These are phyloP conservation scores for Colletotrichum godetiae DNA, from an alignment of 2,329 filamentous ascomycete species.

Conservation along the genomic window DNA sequence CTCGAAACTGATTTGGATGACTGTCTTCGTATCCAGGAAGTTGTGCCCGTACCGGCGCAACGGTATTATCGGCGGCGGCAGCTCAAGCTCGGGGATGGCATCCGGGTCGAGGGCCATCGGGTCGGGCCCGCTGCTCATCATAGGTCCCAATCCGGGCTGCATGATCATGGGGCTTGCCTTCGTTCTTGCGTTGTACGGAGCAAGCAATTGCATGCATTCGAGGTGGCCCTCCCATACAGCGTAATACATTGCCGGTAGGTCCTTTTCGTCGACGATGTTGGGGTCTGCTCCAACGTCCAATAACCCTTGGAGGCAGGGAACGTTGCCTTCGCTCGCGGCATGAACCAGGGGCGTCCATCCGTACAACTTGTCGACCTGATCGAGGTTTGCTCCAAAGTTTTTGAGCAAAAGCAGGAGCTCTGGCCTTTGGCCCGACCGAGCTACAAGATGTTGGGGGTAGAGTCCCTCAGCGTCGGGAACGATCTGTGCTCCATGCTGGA, in stretches of 20 bases:
- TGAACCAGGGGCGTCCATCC: conserved; percentile 98
- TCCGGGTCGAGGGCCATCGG: conserved; percentile 82
- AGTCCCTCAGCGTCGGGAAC: conserved; percentile 96
- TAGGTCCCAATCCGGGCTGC: conserved; percentile 55
- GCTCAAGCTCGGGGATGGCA: conserved; percentile 89
- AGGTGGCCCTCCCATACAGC: conserved; percentile 97
- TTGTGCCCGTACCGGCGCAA: conserved; percentile 96
- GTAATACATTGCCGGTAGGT: conserved; percentile 95
- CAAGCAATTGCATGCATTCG: conserved; percentile 91
- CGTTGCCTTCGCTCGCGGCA: conserved; percentile 94
- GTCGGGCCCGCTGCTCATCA: conserved; percentile 62
- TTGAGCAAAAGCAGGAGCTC: conserved; percentile 83
- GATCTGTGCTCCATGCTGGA: conserved; percentile 83
- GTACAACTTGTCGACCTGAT: conserved; percentile 95
- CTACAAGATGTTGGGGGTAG: conserved; percentile 96
- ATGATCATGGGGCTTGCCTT: conserved; percentile 56
- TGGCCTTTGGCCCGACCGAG: conserved; percentile 85
- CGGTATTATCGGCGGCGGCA: conserved; percentile 96
- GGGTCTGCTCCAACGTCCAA: conserved; percentile 83
- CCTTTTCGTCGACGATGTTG: conserved; percentile 89
- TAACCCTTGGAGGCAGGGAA: conserved; percentile 85
- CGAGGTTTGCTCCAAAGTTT: conserved; percentile 86
- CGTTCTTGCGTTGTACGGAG: conserved; percentile 63
- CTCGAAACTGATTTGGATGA: conserved; percentile 92
- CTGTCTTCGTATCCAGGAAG: conserved; percentile 97